These are phyloP conservation scores for Cymbopogon citratus DNA, from an alignment of 176 grass and related monocot species.

Conservation along the genomic window DNA sequence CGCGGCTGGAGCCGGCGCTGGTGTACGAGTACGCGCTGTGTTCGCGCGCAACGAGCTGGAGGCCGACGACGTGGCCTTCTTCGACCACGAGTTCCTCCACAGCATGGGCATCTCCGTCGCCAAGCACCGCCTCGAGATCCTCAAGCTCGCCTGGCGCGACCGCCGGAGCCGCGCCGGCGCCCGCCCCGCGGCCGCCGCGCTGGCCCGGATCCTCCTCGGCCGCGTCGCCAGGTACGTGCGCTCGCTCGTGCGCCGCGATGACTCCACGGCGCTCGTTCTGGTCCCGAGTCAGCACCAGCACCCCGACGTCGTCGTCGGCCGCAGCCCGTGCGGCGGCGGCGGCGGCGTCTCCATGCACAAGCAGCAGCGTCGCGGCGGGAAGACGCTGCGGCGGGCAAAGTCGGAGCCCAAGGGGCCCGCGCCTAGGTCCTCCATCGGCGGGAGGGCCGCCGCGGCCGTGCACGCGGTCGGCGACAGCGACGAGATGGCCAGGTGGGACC, in stretches of 20 bases:
- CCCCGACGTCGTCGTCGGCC: not conserved
- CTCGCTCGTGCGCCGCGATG: conserved; percentile 21
- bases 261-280: conserved; percentile 43
- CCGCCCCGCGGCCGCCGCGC: not conserved
- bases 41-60: conserved; percentile 62
- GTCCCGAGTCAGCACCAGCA: conserved; percentile 23
- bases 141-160: conserved; percentile 56
- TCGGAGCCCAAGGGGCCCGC: conserved; percentile 21
- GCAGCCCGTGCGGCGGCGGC: not conserved
- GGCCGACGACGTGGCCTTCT: conserved; percentile 47
- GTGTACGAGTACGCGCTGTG: conserved; percentile 58
- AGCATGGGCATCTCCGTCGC: conserved; percentile 83
- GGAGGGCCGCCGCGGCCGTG: conserved; percentile 32
- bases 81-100: conserved; percentile 63
- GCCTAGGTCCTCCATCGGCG: not conserved
- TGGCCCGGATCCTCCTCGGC: not conserved
- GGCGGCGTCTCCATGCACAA: not conserved
- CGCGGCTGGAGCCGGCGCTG: conserved; percentile 34
- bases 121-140: conserved; percentile 93
- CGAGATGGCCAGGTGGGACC: conserved; percentile 38
- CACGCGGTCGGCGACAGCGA: conserved; percentile 24
- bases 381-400: conserved; percentile 21
- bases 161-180: not conserved
- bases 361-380: conserved; percentile 2
- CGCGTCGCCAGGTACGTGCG: conserved; percentile 40